Evolutionary conservation across 192 early-diverging fungal species (phyloP).

Genomic region (Dissophora globulifera): DNA sequence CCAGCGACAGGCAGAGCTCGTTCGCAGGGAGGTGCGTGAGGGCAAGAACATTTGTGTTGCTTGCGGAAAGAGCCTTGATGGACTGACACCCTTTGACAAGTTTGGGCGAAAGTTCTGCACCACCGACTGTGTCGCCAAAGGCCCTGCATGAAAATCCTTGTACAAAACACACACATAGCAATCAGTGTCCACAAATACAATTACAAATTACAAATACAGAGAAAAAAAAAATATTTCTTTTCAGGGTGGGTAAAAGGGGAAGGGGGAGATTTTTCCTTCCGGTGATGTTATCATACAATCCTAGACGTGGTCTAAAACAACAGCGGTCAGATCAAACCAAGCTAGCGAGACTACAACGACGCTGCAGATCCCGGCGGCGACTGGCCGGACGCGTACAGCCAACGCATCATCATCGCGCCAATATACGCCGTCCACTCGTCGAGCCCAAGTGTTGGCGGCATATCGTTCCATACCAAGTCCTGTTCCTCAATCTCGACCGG

Average conservation of each 20-base stretch:
- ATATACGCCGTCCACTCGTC: conserved; percentile 52
- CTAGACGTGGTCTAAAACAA: too few species aligned
- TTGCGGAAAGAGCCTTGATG: conserved; percentile 71
- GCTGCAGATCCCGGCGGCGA: conserved; percentile 27
- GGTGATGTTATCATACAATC: too few species aligned
- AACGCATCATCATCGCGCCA: conserved; percentile 45
- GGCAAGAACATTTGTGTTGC: conserved; percentile 61
- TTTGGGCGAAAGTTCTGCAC: conserved; percentile 74
- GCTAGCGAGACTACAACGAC: too few species aligned
- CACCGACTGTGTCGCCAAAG: conserved; percentile 56
- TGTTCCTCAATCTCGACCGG: conserved; percentile 17
- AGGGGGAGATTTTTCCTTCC: too few species aligned
- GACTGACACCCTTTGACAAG: conserved; percentile 77
- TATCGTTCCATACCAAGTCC: conserved; percentile 41
- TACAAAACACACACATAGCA: neutral
- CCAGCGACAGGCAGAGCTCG: conserved; percentile 15
- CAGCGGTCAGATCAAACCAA: too few species aligned
- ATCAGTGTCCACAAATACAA: too few species aligned
- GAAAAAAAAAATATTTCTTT: too few species aligned
- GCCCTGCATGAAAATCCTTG: conserved; percentile 28
- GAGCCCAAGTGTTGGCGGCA: conserved; percentile 47
- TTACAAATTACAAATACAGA: too few species aligned
- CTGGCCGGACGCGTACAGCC: conserved; percentile 36
- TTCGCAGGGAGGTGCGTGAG: conserved; percentile 46
- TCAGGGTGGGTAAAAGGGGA: too few species aligned